These are phyloP conservation scores for Marchantia polymorpha DNA, from an alignment of 225 moss, liverwort and hornwort species.

Conservation along the genomic window DNA sequence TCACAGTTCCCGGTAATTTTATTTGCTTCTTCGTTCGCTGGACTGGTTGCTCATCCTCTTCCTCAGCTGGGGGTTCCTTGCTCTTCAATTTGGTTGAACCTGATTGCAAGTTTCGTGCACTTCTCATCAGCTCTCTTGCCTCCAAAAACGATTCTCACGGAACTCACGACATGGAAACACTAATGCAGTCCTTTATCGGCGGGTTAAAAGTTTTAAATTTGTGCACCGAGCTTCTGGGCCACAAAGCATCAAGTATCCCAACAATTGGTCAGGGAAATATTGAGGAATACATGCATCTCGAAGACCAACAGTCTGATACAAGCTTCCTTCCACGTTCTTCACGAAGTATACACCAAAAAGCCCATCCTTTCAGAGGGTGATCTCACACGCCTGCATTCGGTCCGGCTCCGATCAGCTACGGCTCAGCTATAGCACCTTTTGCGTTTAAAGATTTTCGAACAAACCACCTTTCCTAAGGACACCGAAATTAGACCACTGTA, in stretches of 20 bases:
- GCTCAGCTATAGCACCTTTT: not conserved
- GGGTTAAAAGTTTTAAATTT: not conserved
- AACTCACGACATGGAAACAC: not conserved
- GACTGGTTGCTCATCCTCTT: not conserved
- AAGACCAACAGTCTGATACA: not conserved
- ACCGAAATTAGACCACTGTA: not conserved
- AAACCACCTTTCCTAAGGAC: not conserved
- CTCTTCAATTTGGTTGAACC: slow-evolving; percentile 22
- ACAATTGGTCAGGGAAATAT: no score
- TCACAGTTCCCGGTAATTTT: slow-evolving; percentile 40
- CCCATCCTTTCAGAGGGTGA: not conserved
- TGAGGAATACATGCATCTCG: not conserved
- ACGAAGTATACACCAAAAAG: no score
- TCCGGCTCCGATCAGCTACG: not conserved
- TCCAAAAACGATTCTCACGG: not conserved
- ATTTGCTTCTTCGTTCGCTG: slow-evolving; percentile 43
- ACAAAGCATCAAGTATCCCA: no score
- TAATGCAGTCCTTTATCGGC: no score
- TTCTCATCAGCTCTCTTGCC: not conserved
- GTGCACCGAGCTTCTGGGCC: not conserved
- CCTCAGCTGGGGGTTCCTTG: slow-evolving; percentile 10
- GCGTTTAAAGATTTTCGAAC: not conserved
- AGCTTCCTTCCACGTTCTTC: not conserved
- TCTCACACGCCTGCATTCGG: not conserved
- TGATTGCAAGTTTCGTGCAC: slow-evolving; percentile 1